Evolutionary conservation across 192 early-diverging fungal genomes (phyloP), one percentile per base, ranked within the genome.

Genomic region (Rhizoclosmatium sp.): DNA sequence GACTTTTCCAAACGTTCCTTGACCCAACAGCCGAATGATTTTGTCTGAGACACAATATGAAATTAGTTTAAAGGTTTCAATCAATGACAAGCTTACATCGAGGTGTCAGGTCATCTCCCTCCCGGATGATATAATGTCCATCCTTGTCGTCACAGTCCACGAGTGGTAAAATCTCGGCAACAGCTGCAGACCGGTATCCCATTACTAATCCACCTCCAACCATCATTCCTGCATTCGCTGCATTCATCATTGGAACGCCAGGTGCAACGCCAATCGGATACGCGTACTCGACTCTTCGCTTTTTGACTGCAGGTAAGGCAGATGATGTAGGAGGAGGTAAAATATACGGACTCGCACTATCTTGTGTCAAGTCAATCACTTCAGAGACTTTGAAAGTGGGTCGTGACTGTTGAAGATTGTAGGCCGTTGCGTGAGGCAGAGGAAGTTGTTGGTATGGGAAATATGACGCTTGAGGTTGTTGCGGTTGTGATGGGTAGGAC

Each of bases 1-100:
- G 10, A 99, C 98, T 84, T 96, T 97, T 82, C 98, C 98, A 89
- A 97, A 99, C 2, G 98, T 99, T 10, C 98, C 98, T 83, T 98
- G 96, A 3, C 98, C 98, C 41, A 99, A 85, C 49, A 95, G 84
- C 12, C 92, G 86, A 62, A 94, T 85, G 76, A 99, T 97, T 79
- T 89, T 89, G 79, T 94, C 94, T 95, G 82, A 12, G n/a, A 44
- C 9, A 9, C 39, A 42, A 31, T 44, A 4, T 40, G 48, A 51
- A 49, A 69, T 45, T 42, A 64, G 14, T 41, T 48, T 21, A 39
- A 23, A 19, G 23, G 42, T 45, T 7, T 12, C 31, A 69, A 69
- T 14, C 41, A 23, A 46, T 31, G 3, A 56, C n/a, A 49, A 12
- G 69, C 87, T 80, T 89, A 92, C 93, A 98, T 89, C 94, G 87